A percentile compares a stretch with the other conserved stretches of the same genome.
phyloP scores from a whole-genome alignment of 179 eudicot genomes.

The Beta macrorhiza region DNA sequence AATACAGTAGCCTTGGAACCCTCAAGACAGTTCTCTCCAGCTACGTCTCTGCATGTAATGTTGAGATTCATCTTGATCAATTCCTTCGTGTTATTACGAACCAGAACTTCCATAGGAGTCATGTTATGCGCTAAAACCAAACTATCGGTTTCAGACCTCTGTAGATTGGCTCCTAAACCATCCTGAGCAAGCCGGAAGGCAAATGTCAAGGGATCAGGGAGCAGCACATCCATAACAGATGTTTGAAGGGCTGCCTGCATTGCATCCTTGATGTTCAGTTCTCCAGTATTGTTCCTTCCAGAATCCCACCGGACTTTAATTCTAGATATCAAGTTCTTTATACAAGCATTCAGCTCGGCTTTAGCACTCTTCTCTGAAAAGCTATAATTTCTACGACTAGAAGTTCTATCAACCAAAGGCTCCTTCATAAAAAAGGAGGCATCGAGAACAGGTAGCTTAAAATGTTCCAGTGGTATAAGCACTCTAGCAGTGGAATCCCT shows the following conservation, averaged over 20 bases:
- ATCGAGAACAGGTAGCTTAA: constrained; percentile 86
- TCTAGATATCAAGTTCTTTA: constrained; percentile 77
- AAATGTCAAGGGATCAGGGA: constrained; percentile 93
- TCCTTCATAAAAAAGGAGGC: constrained; percentile 65
- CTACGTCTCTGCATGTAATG: constrained; percentile 86
- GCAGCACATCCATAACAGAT: constrained; percentile 90
- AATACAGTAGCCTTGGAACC: constrained; percentile 78
- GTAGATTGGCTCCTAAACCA: constrained; percentile 12
- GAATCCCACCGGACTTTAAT: constrained; percentile 97
- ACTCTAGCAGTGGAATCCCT: constrained; percentile 93
- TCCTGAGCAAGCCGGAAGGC: constrained; percentile 71
- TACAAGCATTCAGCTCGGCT: constrained; percentile 89
- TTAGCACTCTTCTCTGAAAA: constrained; percentile 77
- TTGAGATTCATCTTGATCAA: constrained; percentile 65
- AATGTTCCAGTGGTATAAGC: constrained; percentile 89
- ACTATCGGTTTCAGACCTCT: constrained; percentile 33
- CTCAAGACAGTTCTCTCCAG: constrained; percentile 94
- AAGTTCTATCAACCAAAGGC: constrained; percentile 38
- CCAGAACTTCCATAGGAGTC: constrained; percentile 89
- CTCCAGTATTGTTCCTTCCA: constrained; percentile 92
- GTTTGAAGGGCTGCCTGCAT: constrained; percentile 95
- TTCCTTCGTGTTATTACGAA: constrained; percentile 92
- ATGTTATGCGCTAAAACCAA: constrained; percentile 71
- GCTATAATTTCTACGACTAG: constrained; percentile 47
- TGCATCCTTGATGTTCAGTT: constrained; percentile 86